Evolutionary conservation across 1,284 basidiomycete species (phyloP).

Genomic region (Fomitiporia mediterranea): DNA sequence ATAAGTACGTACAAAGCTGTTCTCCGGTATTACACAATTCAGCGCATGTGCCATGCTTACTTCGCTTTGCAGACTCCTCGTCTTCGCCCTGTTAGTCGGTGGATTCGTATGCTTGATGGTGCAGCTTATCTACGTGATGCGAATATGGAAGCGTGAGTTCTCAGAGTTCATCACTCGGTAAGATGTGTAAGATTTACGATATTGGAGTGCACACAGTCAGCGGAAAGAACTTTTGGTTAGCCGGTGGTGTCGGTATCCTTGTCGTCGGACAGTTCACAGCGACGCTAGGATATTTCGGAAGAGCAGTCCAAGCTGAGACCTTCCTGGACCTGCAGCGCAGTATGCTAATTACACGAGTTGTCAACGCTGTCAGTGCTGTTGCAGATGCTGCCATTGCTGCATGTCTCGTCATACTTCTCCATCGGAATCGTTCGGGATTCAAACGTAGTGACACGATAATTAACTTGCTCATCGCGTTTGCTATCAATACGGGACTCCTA

Average conservation of each 20-base stretch:
- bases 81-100: background rate
- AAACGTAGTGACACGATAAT: no score
- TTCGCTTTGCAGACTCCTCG: background rate
- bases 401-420: conserved; percentile 12
- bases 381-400: conserved; percentile 15
- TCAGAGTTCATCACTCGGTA: background rate
- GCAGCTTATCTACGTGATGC: conserved; percentile 8
- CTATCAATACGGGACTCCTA: conserved; percentile 19
- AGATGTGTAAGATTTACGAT: no score
- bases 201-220: no score
- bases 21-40: background rate
- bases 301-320: background rate
- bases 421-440: conserved; percentile 14
- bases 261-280: conserved; percentile 9
- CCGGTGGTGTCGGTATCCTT: background rate
- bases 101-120: conserved; percentile 11
- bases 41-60: background rate
- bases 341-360: conserved; percentile 9
- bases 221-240: conserved; percentile 8
- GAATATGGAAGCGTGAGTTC: conserved; percentile 9
- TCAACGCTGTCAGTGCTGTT: conserved; percentile 13
- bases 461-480: conserved; percentile 18
- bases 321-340: conserved; percentile 2
- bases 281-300: conserved; percentile 4
- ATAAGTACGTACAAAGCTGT: background rate